Conservation (phyloP, 257 asterid genomes). For the Nemophila menziesii region DNA sequence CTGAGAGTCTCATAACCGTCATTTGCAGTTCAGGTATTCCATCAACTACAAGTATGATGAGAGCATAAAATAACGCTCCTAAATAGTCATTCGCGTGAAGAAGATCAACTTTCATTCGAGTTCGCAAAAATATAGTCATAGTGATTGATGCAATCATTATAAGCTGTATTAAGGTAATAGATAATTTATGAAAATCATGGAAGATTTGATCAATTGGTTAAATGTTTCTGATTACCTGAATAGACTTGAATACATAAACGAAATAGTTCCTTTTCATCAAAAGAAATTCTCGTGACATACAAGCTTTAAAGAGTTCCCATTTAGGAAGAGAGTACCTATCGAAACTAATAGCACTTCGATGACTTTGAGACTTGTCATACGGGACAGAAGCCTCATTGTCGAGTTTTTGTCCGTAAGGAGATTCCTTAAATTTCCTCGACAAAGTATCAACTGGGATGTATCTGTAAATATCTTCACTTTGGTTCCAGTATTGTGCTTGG, state of each 20-base stretch:
- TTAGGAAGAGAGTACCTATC: constrained; percentile 6
- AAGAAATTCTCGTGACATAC: constrained; percentile 22
- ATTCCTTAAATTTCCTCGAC: constrained; percentile 7
- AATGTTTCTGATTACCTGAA: constrained; percentile 20
- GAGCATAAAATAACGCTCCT: constrained; percentile 34
- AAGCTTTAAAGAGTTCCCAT: constrained; percentile 19
- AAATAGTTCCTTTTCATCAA: constrained; percentile 24
- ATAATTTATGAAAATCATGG: background rate
- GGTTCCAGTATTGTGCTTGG: constrained; percentile 41
- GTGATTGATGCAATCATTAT: constrained; percentile 27
- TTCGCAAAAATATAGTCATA: constrained; percentile 39
- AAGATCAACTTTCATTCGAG: constrained; percentile 27
- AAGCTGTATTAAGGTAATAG: constrained; percentile 26
- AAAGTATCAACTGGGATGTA: constrained; percentile 15
- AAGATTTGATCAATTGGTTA: background rate
- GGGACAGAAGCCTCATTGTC: constrained; percentile 14
- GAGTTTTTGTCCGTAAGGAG: constrained; percentile 10
- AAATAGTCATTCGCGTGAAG: constrained; percentile 30
- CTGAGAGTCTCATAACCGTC: constrained; percentile 33
- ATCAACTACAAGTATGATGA: constrained; percentile 28
- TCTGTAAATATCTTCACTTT: constrained; percentile 18
- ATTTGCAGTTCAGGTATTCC: constrained; percentile 37
- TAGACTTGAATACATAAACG: constrained; percentile 27
- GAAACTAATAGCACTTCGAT: constrained; percentile 7
- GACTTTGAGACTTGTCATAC: constrained; percentile 13